Evolutionary conservation across 257 asterid species (phyloP), one percentile per base, ranked within the genome.

Genomic region (Plantago major): DNA sequence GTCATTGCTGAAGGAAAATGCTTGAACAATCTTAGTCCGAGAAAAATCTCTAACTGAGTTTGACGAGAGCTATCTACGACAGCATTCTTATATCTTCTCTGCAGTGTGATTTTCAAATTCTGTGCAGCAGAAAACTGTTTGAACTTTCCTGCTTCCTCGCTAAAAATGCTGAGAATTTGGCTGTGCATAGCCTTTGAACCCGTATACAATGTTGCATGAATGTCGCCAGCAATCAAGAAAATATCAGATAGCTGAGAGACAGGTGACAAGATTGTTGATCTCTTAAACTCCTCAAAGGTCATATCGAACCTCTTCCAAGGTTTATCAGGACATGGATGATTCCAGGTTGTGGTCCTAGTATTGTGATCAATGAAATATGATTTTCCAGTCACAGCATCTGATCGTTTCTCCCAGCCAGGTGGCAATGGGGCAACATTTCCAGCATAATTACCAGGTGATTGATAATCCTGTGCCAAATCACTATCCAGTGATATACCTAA

Each of bases 171-270:
- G 71, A 92, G 97, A 70, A 92, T 92, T 82, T 92, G 99, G 78
- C 99, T 92, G 72, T 92, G 99, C 99, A 92, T 92, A 54, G 99
- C 99, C 77, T 89, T 92, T 55, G 99, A 92, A 63, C 99, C 99
- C 60, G 97, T 87, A 71, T 92, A 92, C 40, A 92, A 53, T 6
- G 99, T 92, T 42, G 99, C 99, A 56, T 92, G 99, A 71, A 83
- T 87, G 75, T 92, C 99, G 65, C 99, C 99, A 58, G 99, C 97
- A 67, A 75, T 63, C 68, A 92, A 70, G 72, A 92, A 92, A 63
- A 92, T 71, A 74, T 92, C 99, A 74, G 99, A 88, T 69, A 92
- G 69, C 62, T 81, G 95, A 72, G 95, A 78, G 46, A 92, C 78
- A 56, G 99, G 99, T 33, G 90, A 82, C 60, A 92, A 77, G 79